phyloP scores from a whole-genome alignment of 2,329 filamentous ascomycete species.

The Hypoxylon sp. region DNA sequence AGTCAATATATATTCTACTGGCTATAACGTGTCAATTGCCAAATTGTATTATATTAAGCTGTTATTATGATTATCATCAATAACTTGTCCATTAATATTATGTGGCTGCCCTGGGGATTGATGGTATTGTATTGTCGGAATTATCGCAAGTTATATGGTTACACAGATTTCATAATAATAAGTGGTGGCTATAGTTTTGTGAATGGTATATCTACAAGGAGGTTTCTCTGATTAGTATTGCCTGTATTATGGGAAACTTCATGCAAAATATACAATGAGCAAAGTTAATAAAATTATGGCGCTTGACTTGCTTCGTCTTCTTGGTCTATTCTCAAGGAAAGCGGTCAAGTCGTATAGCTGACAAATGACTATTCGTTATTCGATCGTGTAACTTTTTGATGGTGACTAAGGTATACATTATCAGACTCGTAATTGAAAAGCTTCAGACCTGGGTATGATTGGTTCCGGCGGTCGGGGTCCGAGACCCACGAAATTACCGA shows the following conservation, averaged over 20 bases:
- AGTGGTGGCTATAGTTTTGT: neutral
- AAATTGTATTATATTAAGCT: neutral
- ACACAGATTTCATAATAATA: neutral
- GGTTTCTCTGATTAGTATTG: neutral
- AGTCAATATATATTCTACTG: neutral
- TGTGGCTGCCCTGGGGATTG: neutral
- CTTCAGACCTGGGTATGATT: conserved; percentile 17
- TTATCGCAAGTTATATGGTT: neutral
- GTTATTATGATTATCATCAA: neutral
- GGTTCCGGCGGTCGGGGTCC: conserved; percentile 24
- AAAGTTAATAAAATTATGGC: neutral
- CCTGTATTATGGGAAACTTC: neutral
- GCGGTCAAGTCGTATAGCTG: neutral
- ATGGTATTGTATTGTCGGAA: neutral
- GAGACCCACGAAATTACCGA: conserved; percentile 36
- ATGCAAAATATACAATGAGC: neutral
- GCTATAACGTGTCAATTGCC: neutral
- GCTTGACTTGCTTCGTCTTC: neutral
- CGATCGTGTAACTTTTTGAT: conserved; percentile 26
- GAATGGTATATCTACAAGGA: neutral
- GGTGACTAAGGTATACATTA: conserved; percentile 17
- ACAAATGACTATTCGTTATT: conserved; percentile 21
- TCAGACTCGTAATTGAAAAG: conserved; percentile 21
- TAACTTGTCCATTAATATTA: neutral
- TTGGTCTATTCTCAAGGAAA: neutral